These are phyloP conservation scores for Asterochloris sp. DNA, from an alignment of 139 green algal species.

Conservation along the genomic window DNA sequence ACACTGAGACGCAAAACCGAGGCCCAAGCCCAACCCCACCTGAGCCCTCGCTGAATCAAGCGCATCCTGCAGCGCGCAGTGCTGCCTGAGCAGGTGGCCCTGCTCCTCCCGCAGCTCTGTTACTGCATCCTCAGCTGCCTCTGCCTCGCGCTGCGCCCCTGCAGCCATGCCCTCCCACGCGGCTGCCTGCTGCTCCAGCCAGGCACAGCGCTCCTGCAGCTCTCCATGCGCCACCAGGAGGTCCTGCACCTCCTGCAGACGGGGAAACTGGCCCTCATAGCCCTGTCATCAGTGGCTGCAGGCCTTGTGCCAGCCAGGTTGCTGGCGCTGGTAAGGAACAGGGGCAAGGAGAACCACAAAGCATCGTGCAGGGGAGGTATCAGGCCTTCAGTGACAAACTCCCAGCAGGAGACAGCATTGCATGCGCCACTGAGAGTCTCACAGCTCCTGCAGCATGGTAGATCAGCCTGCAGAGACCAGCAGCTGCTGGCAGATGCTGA, in stretches of 20 bases:
- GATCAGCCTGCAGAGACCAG: too few relatives aligned
- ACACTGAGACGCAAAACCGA: neutral
- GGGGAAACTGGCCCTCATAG: neutral
- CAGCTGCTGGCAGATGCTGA: too few relatives aligned
- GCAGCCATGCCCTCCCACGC: neutral
- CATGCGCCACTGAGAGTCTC: too few relatives aligned
- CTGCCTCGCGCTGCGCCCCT: neutral
- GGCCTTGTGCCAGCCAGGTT: neutral
- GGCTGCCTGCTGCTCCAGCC: neutral
- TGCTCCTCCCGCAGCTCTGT: neutral
- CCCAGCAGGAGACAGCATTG: too few relatives aligned
- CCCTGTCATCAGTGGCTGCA: neutral
- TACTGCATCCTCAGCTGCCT: neutral
- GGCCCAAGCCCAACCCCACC: neutral
- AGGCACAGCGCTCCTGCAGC: neutral
- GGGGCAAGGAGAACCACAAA: neutral
- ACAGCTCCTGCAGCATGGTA: too few relatives aligned
- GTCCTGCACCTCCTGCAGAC: neutral
- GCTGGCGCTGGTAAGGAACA: neutral
- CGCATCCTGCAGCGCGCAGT: neutral
- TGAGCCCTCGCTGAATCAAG: too few relatives aligned
- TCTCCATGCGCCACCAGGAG: neutral
- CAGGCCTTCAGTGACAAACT: too few relatives aligned
- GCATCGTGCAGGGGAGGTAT: neutral
- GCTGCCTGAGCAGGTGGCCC: neutral